Base-by-base conservation (phyloP, 2,329 filamentous ascomycete genomes). In the Colletotrichum scovillei region DNA sequence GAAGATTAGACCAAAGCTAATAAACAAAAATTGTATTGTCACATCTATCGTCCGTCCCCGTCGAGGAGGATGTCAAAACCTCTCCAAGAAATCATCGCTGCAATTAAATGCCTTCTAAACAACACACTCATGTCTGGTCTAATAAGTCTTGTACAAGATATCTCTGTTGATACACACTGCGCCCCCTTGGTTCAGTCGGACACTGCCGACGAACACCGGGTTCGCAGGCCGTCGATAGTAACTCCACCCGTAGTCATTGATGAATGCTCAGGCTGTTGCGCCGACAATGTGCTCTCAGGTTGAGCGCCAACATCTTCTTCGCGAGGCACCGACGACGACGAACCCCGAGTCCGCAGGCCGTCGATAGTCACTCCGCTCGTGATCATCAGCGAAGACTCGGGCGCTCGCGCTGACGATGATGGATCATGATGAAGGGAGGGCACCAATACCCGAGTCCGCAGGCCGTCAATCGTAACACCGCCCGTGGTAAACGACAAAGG, bases 111-210 rank as follows among this genome's bases (percentile, higher is more conserved):
- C 35, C 42, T 14, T 24, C 32, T 6, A 42, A 38, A 16, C 22
- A n/a, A 52, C 42, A 16, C 30, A 35, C 30, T 11, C 49, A 26
- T 42, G 38, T 66, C 62, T 70, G 42, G 42, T 49, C 42, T 49
- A 49, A 22, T 49, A 52, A 24, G 46, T 57, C 9, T 60, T 66
- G 28, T 63, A 70, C 60, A 53, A 38, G 35, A 26, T 57, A 42
- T 63, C 22, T 28, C 59, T 56, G 28, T 56, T 64, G 32, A 28
- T 64, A 72, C 66, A 68, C 46, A 4, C n/a, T 19, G 57, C 42
- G 19, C 22, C 19, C 19, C 42, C 19, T 26, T 19, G 19, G 38
- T 19, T 59, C 26, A 62, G 38, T 46, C n/a, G 24, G 16, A n/a
- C 22, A 4, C 46, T 14, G 42, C n/a, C 4, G 42, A 52, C 19